Conservation (phyloP, 371 early-diverging fungal genomes). For the Haplosporangium sp. region DNA sequence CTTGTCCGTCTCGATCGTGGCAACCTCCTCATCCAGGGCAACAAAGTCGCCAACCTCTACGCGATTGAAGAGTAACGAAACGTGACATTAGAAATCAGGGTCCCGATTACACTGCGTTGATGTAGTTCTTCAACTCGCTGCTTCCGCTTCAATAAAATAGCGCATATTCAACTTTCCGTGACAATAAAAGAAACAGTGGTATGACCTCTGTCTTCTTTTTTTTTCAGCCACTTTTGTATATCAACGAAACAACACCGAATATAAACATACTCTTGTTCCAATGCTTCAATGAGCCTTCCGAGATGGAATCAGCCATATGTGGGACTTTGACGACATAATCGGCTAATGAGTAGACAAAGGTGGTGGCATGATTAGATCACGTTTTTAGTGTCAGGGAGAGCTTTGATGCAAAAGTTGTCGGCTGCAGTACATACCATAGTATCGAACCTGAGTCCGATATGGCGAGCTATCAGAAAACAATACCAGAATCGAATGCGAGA, state of each 20-base stretch:
- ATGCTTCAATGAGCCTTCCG: slow-evolving; percentile 94
- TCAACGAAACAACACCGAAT: not conserved
- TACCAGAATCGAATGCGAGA: not conserved
- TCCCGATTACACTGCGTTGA: too few relatives aligned
- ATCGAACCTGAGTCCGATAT: slow-evolving; percentile 50
- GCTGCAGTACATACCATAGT: slow-evolving; percentile 35
- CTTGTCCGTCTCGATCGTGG: slow-evolving; percentile 98
- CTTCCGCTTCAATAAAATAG: too few relatives aligned
- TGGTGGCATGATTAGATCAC: slow-evolving; percentile 32
- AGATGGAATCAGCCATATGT: slow-evolving; percentile 97
- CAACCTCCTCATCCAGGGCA: slow-evolving; percentile 93
- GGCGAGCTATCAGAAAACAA: slow-evolving; percentile 27
- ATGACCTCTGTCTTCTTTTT: not conserved
- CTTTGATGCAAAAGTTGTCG: too few relatives aligned
- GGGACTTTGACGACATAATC: slow-evolving; percentile 92
- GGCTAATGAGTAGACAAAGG: slow-evolving; percentile 56
- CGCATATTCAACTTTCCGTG: not conserved
- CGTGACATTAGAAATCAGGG: not conserved
- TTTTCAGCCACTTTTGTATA: not conserved
- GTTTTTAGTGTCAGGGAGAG: not conserved
- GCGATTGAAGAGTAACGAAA: not conserved
- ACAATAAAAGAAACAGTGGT: not conserved
- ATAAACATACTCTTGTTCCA: slow-evolving; percentile 92
- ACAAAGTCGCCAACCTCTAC: slow-evolving; percentile 96
- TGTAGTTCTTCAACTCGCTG: too few relatives aligned